Percentiles rank a stretch among this genome's conserved stretches.
These are phyloP conservation scores for Paracamarosporium sp. DNA, from an alignment of 2,329 filamentous ascomycete species.

Conservation along the genomic window DNA sequence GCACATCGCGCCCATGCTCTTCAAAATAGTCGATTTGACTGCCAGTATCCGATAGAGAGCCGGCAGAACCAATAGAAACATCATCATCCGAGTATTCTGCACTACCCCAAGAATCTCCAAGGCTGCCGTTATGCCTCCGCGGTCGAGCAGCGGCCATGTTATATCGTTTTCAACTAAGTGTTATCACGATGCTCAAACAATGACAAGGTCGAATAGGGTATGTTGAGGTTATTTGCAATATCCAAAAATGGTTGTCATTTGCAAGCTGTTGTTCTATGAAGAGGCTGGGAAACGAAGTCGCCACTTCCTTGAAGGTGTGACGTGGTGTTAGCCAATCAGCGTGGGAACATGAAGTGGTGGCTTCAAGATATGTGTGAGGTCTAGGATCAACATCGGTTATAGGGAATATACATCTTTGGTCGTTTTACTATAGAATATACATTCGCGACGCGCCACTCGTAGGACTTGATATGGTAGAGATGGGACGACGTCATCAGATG, in stretches of 20 bases:
- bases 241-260: background rate
- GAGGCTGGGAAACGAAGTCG: conserved; percentile 28
- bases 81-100: conserved; percentile 36
- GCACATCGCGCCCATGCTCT: background rate
- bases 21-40: conserved; percentile 37
- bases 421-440: background rate
- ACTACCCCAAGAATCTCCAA: conserved; percentile 44
- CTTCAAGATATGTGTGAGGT: background rate
- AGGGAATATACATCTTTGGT: background rate
- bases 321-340: conserved; percentile 38
- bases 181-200: background rate
- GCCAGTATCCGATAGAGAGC: conserved; percentile 24
- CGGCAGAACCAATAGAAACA: conserved; percentile 32
- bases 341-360: background rate
- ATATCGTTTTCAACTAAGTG: background rate
- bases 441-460: background rate
- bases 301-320: conserved; percentile 32
- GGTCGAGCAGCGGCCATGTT: conserved; percentile 24
- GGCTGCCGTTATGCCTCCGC: conserved; percentile 28
- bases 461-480: background rate
- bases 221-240: conserved; percentile 1
- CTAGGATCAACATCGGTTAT: conserved; percentile 1
- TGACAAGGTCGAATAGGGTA: conserved; percentile 1
- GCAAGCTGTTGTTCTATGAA: conserved; percentile 11
- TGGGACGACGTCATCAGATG: conserved; percentile 20